Evolutionary conservation across 164 flowering plant species (phyloP).

Genomic region (Akebia trifoliata): DNA sequence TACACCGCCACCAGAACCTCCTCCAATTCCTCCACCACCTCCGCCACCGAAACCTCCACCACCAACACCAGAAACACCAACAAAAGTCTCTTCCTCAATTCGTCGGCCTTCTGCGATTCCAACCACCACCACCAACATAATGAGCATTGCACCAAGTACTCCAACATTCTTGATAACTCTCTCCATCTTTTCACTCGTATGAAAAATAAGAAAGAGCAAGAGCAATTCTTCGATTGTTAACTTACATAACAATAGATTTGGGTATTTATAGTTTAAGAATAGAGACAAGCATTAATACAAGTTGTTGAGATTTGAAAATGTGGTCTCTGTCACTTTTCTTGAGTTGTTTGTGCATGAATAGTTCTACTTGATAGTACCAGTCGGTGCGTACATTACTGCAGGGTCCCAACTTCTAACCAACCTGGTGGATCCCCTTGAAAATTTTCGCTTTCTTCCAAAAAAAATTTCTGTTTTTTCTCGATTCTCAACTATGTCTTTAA

Average conservation of each 20-base stretch:
- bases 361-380: too few species aligned
- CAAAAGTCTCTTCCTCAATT: constrained; percentile 5
- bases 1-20: too few species aligned
- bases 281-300: constrained; percentile 1
- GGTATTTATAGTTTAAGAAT: constrained; percentile 8
- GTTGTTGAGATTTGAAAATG: constrained; percentile 11
- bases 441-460: too few species aligned
- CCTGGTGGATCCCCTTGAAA: too few species aligned
- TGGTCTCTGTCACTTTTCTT: background rate
- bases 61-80: constrained; percentile 5
- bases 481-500: too few species aligned
- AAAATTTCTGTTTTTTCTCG: too few species aligned
- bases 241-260: background rate
- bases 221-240: background rate
- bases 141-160: background rate
- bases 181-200: constrained; percentile 12
- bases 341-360: too few species aligned
- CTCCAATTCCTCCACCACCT: too few species aligned
- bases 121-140: constrained; percentile 6
- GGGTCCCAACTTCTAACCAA: too few species aligned
- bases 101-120: constrained; percentile 19
- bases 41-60: constrained; percentile 12
- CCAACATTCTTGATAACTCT: constrained; percentile 7
- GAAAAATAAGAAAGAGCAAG: background rate
- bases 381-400: too few species aligned